These are phyloP conservation scores for Psilocybe cubensis DNA, from an alignment of 768 basidiomycete species.

Conservation along the genomic window DNA sequence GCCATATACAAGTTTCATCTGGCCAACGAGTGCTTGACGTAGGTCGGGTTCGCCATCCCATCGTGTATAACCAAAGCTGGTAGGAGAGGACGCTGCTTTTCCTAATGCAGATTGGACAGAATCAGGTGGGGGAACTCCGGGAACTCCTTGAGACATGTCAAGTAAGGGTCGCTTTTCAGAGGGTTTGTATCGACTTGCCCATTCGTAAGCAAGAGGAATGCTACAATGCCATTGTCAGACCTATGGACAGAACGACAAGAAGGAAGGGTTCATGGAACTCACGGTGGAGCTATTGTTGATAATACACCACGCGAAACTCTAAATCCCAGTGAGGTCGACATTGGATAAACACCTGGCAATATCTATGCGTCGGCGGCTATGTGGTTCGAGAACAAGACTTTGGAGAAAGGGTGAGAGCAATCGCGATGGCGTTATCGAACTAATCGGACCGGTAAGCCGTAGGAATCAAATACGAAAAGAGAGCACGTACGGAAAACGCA, in stretches of 20 bases:
- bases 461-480: not conserved
- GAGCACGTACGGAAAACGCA: not conserved
- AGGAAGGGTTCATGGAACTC: conserved; percentile 12
- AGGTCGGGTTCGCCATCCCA: conserved; percentile 61
- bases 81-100: conserved; percentile 42
- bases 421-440: conserved; percentile 10
- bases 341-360: not conserved
- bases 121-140: conserved; percentile 64
- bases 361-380: not conserved
- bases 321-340: conserved; percentile 29
- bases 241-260: not conserved
- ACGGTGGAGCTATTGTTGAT: conserved; percentile 53
- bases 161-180: conserved; percentile 53
- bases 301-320: conserved; percentile 43
- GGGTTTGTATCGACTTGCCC: conserved; percentile 49
- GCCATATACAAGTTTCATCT: conserved; percentile 67
- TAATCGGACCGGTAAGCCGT: conserved; percentile 8
- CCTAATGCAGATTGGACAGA: conserved; percentile 53
- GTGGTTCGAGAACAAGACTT: not conserved
- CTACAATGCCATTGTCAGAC: conserved; percentile 29
- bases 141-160: conserved; percentile 78
- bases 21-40: conserved; percentile 54
- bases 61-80: conserved; percentile 57
- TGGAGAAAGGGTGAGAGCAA: not conserved
- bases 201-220: conserved; percentile 61